These are phyloP conservation scores for Parastagonospora avenae DNA, from an alignment of 2,329 filamentous ascomycete genomes.

Conservation along the genomic window DNA sequence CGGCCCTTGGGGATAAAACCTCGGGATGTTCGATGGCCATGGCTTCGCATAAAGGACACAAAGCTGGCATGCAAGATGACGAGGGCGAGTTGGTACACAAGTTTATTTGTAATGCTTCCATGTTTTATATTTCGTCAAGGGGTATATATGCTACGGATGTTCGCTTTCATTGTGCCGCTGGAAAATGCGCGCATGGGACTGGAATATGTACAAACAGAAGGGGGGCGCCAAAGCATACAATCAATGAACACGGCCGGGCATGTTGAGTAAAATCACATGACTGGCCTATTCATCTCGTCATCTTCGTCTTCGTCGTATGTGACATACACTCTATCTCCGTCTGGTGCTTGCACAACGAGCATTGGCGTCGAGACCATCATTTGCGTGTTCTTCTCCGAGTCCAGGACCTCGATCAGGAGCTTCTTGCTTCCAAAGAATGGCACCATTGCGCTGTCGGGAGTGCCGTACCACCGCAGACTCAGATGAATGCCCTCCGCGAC, in stretches of 20 bases:
- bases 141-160: constrained; percentile 10
- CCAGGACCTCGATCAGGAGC: constrained; percentile 27
- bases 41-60: neutral
- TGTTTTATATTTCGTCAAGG: constrained; percentile 16
- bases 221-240: constrained; percentile 1
- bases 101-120: neutral
- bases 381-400: constrained; percentile 32
- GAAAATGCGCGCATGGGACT: constrained; percentile 17
- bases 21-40: constrained; percentile 1
- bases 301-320: constrained; percentile 39
- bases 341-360: constrained; percentile 18
- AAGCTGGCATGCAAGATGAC: neutral
- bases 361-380: constrained; percentile 26
- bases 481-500: constrained; percentile 32
- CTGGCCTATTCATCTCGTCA: constrained; percentile 39
- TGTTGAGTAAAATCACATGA: constrained; percentile 33
- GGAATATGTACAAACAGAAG: constrained; percentile 7
- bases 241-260: constrained; percentile 4
- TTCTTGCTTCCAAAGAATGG: constrained; percentile 27
- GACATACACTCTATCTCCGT: constrained; percentile 27
- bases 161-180: constrained; percentile 14
- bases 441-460: constrained; percentile 4
- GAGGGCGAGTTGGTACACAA: neutral
- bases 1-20: constrained; percentile 10
- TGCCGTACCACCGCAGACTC: constrained; percentile 24